phyloP scores from a whole-genome alignment of 192 early-diverging fungal genomes.

The Oehlia diaphana region DNA sequence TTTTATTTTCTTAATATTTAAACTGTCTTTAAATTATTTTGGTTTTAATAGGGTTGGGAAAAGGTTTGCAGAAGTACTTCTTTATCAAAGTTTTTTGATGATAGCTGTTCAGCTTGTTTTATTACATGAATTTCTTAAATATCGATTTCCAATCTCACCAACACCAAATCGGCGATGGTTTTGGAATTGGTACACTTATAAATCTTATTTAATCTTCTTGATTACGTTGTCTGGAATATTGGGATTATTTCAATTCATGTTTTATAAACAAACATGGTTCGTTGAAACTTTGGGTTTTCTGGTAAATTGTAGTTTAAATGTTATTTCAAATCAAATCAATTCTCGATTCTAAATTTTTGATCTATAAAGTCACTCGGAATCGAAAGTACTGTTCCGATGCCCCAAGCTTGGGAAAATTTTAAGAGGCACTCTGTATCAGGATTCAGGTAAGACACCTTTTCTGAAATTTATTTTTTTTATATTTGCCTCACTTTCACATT shows the following conservation, averaged over 20 bases:
- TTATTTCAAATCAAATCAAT: not conserved
- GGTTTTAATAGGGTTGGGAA: slow-evolving; percentile 36
- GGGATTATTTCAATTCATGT: slow-evolving; percentile 33
- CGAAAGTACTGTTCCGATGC: slow-evolving; percentile 56
- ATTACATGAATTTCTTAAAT: slow-evolving; percentile 47
- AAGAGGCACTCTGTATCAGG: slow-evolving; percentile 47
- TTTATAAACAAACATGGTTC: slow-evolving; percentile 30
- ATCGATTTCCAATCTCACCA: slow-evolving; percentile 35
- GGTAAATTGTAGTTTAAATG: not conserved
- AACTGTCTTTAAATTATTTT: not conserved
- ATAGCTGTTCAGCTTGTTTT: slow-evolving; percentile 52
- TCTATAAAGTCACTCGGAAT: slow-evolving; percentile 48
- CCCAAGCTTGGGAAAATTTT: slow-evolving; percentile 53
- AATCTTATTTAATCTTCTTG: slow-evolving; percentile 42
- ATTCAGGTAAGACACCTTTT: slow-evolving; percentile 37
- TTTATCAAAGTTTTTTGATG: slow-evolving; percentile 59
- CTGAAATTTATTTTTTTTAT: not conserved
- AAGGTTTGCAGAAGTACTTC: slow-evolving; percentile 52
- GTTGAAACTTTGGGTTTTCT: slow-evolving; percentile 39
- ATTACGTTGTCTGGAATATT: slow-evolving; percentile 29
- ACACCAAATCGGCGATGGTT: slow-evolving; percentile 31
- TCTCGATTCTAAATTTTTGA: not conserved
- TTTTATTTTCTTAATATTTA: not conserved
- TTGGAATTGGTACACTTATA: slow-evolving; percentile 45
- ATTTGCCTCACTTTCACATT: not conserved